Conservation (phyloP, 129 eudicot species). For the Erigeron canadensis region DNA sequence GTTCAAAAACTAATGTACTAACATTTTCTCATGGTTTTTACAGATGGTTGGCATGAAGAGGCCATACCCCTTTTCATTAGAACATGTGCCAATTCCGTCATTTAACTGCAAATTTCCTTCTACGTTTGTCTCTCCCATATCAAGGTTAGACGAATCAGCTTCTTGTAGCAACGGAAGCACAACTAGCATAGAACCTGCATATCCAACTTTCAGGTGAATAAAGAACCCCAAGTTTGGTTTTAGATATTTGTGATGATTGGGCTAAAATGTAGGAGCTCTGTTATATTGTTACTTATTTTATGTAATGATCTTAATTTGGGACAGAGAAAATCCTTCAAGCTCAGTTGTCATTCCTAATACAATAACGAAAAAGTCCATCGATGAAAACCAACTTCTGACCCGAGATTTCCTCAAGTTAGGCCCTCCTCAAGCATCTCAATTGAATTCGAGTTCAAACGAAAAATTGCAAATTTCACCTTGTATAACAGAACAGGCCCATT, state of each 20-base stretch:
- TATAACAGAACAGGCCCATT: conserved; percentile 30
- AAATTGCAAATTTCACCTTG: conserved; percentile 36
- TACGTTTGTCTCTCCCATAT: conserved; percentile 31
- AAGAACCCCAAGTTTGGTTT: conserved; percentile 19
- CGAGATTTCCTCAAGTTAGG: conserved; percentile 79
- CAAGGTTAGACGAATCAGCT: conserved; percentile 52
- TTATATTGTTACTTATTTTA: conserved; percentile 25
- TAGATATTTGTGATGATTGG: background rate
- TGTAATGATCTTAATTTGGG: too few relatives aligned
- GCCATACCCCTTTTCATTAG: conserved; percentile 66
- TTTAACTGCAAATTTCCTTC: conserved; percentile 51
- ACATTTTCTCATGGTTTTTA: conserved; percentile 6
- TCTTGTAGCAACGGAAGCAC: conserved; percentile 49
- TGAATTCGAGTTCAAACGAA: conserved; percentile 22
- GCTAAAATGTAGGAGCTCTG: background rate
- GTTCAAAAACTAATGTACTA: conserved; percentile 7
- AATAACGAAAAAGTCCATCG: conserved; percentile 27
- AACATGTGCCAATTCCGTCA: conserved; percentile 55
- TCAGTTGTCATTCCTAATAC: conserved; percentile 40
- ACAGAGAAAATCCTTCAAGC: conserved; percentile 63
- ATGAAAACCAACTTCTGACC: conserved; percentile 45
- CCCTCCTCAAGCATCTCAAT: conserved; percentile 47
- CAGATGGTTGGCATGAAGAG: conserved; percentile 83
- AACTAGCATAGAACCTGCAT: conserved; percentile 36
- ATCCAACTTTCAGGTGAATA: conserved; percentile 44